These are phyloP conservation scores for Tylopilus felleus DNA, from an alignment of 768 basidiomycete species.

Conservation along the genomic window DNA sequence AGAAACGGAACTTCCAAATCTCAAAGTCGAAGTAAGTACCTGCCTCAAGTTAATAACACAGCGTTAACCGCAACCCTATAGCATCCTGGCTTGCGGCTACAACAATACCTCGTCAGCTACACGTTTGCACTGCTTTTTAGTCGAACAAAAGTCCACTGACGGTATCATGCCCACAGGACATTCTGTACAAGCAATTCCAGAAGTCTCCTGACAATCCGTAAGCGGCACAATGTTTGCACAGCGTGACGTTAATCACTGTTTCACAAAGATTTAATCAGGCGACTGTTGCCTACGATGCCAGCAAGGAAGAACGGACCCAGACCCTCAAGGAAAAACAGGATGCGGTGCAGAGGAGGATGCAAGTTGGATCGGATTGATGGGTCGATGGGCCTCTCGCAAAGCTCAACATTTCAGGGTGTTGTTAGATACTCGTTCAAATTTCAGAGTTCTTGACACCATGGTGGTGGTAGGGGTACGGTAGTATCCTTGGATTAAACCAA, in stretches of 20 bases:
- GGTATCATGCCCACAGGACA: slow-evolving; percentile 47
- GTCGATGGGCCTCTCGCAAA: neutral
- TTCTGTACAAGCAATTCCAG: slow-evolving; percentile 92
- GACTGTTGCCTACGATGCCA: slow-evolving; percentile 75
- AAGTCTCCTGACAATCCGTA: slow-evolving; percentile 96
- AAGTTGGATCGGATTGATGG: slow-evolving; percentile 30
- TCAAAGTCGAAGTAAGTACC: slow-evolving; percentile 64
- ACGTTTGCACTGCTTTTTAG: neutral
- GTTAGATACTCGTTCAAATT: neutral
- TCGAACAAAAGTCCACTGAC: slow-evolving; percentile 1
- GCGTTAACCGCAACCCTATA: slow-evolving; percentile 29
- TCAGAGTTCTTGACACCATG: slow-evolving; percentile 9
- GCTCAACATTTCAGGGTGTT: neutral
- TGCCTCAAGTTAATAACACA: neutral
- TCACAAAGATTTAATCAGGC: slow-evolving; percentile 75
- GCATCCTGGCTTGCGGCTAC: slow-evolving; percentile 87
- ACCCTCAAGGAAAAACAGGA: slow-evolving; percentile 68
- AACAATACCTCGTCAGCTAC: slow-evolving; percentile 76
- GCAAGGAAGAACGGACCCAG: slow-evolving; percentile 80
- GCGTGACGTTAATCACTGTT: slow-evolving; percentile 2
- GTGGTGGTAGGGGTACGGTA: neutral
- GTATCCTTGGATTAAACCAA: neutral
- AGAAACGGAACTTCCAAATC: slow-evolving; percentile 79
- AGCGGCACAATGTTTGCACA: slow-evolving; percentile 23
- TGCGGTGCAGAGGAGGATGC: slow-evolving; percentile 63